A percentile compares a stretch with the other conserved stretches of the same genome.
Evolutionary conservation across 2,329 filamentous ascomycete species (phyloP).

Genomic region (Dothistroma septosporum): DNA sequence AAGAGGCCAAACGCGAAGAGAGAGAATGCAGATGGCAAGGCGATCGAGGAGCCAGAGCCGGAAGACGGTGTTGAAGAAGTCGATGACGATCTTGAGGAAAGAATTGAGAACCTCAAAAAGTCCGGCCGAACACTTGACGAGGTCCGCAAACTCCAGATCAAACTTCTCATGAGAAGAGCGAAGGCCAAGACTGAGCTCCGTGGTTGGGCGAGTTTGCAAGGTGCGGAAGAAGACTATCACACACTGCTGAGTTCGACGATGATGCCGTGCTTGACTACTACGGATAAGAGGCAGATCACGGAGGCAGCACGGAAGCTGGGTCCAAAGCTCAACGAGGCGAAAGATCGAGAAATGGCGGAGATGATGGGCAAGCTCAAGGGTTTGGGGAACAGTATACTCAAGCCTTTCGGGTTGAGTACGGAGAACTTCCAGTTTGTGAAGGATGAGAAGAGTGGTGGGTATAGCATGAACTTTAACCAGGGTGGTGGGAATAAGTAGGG

Average conservation of each 20-base stretch:
- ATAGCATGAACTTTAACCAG: conserved; percentile 83
- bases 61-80: conserved; percentile 49
- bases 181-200: conserved; percentile 66
- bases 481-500: conserved; percentile 24
- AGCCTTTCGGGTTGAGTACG: conserved; percentile 88
- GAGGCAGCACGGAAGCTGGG: conserved; percentile 64
- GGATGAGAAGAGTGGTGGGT: conserved; percentile 83
- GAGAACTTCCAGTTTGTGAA: conserved; percentile 93
- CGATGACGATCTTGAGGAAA: conserved; percentile 41
- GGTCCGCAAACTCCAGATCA: conserved; percentile 71
- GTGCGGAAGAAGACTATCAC: conserved; percentile 77
- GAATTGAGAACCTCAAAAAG: conserved; percentile 42
- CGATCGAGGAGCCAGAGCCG: conserved; percentile 29
- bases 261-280: conserved; percentile 57
- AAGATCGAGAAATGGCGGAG: conserved; percentile 83
- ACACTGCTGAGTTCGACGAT: conserved; percentile 46
- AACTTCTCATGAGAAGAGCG: conserved; percentile 76
- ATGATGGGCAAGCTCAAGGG: conserved; percentile 98
- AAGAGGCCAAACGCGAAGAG: conserved; percentile 17
- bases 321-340: conserved; percentile 66
- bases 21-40: conserved; percentile 18
- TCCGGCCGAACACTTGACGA: conserved; percentile 52
- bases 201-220: conserved; percentile 75
- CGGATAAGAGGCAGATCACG: conserved; percentile 66
- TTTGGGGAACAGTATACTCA: conserved; percentile 85